Base-by-base conservation (phyloP, 169 alveolate genomes). In the Plasmodium malariae region DNA sequence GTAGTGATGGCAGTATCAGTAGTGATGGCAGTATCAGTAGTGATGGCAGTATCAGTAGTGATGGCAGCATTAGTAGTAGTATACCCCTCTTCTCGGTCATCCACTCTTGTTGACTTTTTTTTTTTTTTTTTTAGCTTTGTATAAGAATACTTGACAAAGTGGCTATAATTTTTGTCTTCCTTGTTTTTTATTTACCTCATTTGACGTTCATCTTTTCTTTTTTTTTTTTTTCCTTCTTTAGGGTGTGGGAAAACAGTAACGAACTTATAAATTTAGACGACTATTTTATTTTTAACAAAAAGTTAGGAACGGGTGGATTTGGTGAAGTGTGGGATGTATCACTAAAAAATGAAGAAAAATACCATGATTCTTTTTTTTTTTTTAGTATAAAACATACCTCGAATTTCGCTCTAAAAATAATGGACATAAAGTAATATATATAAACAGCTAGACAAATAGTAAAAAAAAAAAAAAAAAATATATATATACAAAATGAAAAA, bases 261-360 rank as follows among this genome's bases (percentile, higher is more conserved):
- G 89, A 76, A 4, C 21, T 76, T 9, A 54, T 76, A 60, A 60
- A 76, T 68, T 14, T 76, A 62, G 89, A 76, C 21, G 89, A 60
- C 12, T 24, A 76, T 54, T 76, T 76, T 37, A 76, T 14, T 6
- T 60, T 76, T 26, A 24, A 62, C 19, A 59, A 45, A 17, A 76
- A 76, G 26, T 17, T 76, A 34, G 89, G 89, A 59, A 36, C 62
- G 30, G 89, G 89, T 0, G 89, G 89, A 5, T 76, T 76, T 60
- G 89, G 89, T 24, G 89, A 76, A 76, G 89, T 76, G 51, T 76
- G 89, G 89, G 54, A 54, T 0, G 89, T 76, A 40, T 62, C 74
- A 48, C 45, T 76, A 6, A 76, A 76, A 30, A 55, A 19, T 51
- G 76, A 43, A 19, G 11, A 4, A 43, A 54, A 62, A 28, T 21